These are phyloP conservation scores for Striga hermonthica DNA, from an alignment of 305 asterid genomes.

Conservation along the genomic window DNA sequence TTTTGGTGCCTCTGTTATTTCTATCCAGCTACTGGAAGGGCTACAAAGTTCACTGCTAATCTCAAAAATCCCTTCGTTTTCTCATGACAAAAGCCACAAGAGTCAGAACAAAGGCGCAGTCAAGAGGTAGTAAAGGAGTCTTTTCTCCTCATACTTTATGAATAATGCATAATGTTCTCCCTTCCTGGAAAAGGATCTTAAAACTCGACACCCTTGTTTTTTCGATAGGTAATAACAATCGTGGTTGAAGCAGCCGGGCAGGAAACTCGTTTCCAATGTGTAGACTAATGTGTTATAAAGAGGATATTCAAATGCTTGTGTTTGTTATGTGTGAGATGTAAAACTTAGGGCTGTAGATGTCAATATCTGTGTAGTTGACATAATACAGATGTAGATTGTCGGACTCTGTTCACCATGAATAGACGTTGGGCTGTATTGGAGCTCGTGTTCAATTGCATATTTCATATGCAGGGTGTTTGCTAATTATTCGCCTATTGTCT, in stretches of 20 bases:
- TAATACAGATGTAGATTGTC: constrained; percentile 35
- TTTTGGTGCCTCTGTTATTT: constrained; percentile 29
- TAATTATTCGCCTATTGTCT: background rate
- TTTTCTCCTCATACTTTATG: constrained; percentile 4
- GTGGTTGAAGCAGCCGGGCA: constrained; percentile 32
- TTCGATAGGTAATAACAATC: constrained; percentile 38
- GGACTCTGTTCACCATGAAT: constrained; percentile 31
- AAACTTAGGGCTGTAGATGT: constrained; percentile 58
- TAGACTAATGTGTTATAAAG: constrained; percentile 40
- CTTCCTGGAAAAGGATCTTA: background rate
- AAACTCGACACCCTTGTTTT: constrained; percentile 21
- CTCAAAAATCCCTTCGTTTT: constrained; percentile 68
- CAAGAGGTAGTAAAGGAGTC: constrained; percentile 40
- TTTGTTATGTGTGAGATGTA: constrained; percentile 43
- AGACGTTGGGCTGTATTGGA: constrained; percentile 40
- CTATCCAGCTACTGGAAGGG: constrained; percentile 89
- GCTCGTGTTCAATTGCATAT: background rate
- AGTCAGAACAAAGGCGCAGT: constrained; percentile 47
- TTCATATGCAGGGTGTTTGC: background rate
- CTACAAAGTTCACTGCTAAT: constrained; percentile 74
- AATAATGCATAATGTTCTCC: background rate
- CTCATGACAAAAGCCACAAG: constrained; percentile 70
- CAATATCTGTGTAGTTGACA: constrained; percentile 53
- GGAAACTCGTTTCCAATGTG: constrained; percentile 28
- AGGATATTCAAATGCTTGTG: constrained; percentile 35